Evolutionary conservation across 2,329 filamentous ascomycete genomes (phyloP).

Genomic region (Exophiala spinifera): DNA sequence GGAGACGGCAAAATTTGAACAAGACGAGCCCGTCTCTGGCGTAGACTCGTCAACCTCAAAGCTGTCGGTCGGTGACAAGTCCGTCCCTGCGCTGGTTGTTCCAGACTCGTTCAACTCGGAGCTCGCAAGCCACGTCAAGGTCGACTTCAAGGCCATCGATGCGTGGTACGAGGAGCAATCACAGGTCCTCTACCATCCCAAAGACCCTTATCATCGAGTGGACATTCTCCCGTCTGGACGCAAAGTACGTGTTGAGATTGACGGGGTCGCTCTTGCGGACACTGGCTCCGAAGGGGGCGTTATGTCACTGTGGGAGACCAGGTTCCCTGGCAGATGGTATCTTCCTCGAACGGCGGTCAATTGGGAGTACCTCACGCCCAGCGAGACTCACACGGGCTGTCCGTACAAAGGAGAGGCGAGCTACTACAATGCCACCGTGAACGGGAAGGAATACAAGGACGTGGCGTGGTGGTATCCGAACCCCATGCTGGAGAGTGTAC

Average conservation of each 20-base stretch:
- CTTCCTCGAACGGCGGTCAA: conserved; percentile 27
- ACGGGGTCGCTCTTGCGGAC: conserved; percentile 26
- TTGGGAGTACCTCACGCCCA: conserved; percentile 25
- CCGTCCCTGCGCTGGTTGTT: conserved; percentile 19
- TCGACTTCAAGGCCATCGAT: conserved; percentile 29
- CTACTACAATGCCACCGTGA: conserved; percentile 29
- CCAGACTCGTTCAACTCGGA: conserved; percentile 24
- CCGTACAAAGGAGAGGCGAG: conserved; percentile 30
- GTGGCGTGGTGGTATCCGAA: conserved; percentile 30
- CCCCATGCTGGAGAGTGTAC: conserved; percentile 23
- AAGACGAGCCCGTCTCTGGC: conserved; percentile 26
- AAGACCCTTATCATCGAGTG: conserved; percentile 29
- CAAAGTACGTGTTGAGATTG: conserved; percentile 26
- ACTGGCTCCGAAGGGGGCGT: conserved; percentile 27
- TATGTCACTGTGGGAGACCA: conserved; percentile 29
- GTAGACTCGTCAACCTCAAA: conserved; percentile 22
- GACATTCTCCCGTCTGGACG: conserved; percentile 27
- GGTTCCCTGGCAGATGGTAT: conserved; percentile 29
- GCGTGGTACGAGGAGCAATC: conserved; percentile 29
- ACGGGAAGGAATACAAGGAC: conserved; percentile 28
- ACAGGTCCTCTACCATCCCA: conserved; percentile 26
- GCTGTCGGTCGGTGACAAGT: conserved; percentile 18
- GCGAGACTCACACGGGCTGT: conserved; percentile 28
- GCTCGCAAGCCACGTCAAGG: conserved; percentile 28
- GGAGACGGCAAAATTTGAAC: conserved; percentile 23